Conservation (phyloP, 2,329 filamentous ascomycete species). For the Blumeriella jaapii region DNA sequence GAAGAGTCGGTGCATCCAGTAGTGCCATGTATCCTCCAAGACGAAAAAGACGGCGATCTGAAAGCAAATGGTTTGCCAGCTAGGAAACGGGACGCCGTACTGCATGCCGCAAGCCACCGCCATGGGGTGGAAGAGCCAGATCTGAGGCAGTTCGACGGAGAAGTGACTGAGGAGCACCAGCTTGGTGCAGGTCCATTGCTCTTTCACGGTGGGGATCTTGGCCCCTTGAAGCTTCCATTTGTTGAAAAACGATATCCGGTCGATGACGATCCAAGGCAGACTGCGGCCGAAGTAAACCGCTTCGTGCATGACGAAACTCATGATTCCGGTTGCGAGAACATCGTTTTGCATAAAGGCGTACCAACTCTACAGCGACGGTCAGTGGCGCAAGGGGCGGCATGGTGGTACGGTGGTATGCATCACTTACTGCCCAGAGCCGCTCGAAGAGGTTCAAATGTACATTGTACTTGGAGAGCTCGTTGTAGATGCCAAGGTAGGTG, state of each 20-base stretch:
- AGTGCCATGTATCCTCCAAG: conserved; percentile 95
- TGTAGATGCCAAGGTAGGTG: conserved; percentile 44
- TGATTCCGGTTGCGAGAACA: conserved; percentile 87
- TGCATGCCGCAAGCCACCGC: conserved; percentile 85
- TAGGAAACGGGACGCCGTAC: conserved; percentile 82
- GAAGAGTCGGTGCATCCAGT: conserved; percentile 86
- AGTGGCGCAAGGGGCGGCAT: conserved; percentile 13
- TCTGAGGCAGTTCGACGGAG: conserved; percentile 95
- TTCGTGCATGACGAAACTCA: conserved; percentile 96
- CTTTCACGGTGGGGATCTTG: conserved; percentile 83
- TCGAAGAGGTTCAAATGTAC: conserved; percentile 71
- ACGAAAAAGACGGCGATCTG: conserved; percentile 94
- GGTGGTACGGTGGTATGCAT: too few relatives aligned
- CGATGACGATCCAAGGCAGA: conserved; percentile 87
- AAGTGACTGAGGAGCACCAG: conserved; percentile 92
- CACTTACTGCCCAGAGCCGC: conserved; percentile 72
- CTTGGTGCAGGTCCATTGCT: conserved; percentile 90
- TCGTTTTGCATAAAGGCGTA: conserved; percentile 99
- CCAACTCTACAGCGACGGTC: conserved; percentile 49
- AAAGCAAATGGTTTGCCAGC: conserved; percentile 72
- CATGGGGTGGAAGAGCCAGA: conserved; percentile 98
- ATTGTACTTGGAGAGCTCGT: conserved; percentile 61
- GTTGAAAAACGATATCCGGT: conserved; percentile 75
- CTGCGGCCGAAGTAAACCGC: conserved; percentile 81
- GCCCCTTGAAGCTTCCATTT: conserved; percentile 83